phyloP scores from a whole-genome alignment of 805 yeast species.

The Metschnikowia anglica region DNA sequence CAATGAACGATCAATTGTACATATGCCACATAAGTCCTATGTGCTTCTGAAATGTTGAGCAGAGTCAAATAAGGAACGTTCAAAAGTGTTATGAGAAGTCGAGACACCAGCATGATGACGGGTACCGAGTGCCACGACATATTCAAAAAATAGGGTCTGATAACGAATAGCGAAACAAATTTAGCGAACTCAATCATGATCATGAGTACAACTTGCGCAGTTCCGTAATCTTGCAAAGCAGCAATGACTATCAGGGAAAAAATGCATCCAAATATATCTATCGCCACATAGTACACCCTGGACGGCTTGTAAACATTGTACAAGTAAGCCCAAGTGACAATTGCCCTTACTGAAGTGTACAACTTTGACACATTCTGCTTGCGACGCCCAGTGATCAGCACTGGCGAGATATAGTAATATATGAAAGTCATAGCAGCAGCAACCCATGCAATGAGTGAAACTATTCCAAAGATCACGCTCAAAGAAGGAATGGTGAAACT shows the following conservation, averaged over 20 bases:
- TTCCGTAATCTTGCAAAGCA: slow-evolving; percentile 42
- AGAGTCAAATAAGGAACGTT: slow-evolving; percentile 44
- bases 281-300: slow-evolving; percentile 36
- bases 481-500: slow-evolving; percentile 14
- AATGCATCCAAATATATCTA: slow-evolving; percentile 35
- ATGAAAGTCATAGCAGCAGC: slow-evolving; percentile 13
- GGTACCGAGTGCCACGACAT: slow-evolving; percentile 30
- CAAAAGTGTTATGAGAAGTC: slow-evolving; percentile 39
- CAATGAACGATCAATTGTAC: slow-evolving; percentile 43
- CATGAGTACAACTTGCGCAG: slow-evolving; percentile 43
- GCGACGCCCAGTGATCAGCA: slow-evolving; percentile 20
- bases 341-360: slow-evolving; percentile 48
- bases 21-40: slow-evolving; percentile 44
- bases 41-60: slow-evolving; percentile 36
- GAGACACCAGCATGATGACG: slow-evolving; percentile 38
- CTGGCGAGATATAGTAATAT: slow-evolving; percentile 14
- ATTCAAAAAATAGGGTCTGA: slow-evolving; percentile 31
- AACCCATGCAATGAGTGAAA: slow-evolving; percentile 26
- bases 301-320: slow-evolving; percentile 47
- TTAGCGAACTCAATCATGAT: slow-evolving; percentile 36
- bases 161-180: slow-evolving; percentile 21
- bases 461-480: slow-evolving; percentile 32
- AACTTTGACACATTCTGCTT: slow-evolving; percentile 29
- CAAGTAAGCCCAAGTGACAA: slow-evolving; percentile 47
- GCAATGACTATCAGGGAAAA: slow-evolving; percentile 43